Percentiles rank a stretch among this genome's conserved stretches.
phyloP scores from a whole-genome alignment of 1,284 basidiomycete genomes.

The Ustilago vetiveriae region DNA sequence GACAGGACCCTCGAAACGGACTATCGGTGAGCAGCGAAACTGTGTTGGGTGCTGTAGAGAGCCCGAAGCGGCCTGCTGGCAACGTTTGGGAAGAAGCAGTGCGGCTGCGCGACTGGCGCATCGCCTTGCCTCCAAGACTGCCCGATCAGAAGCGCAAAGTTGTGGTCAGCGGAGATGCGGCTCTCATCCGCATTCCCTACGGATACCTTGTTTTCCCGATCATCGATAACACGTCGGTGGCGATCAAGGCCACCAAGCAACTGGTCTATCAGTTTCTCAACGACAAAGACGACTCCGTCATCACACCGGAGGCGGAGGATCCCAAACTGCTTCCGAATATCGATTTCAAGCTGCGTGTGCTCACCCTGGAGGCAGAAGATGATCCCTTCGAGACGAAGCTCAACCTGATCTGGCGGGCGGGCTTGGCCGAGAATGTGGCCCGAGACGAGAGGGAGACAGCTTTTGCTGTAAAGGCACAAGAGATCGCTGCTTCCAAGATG shows the following conservation, averaged over 20 bases:
- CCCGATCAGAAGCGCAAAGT: constrained; percentile 31
- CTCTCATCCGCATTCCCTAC: constrained; percentile 80
- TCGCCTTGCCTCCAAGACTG: constrained; percentile 60
- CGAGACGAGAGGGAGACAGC: constrained; percentile 81
- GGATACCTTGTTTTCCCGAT: constrained; percentile 76
- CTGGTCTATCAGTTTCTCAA: constrained; percentile 68
- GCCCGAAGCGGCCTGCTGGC: constrained; percentile 23
- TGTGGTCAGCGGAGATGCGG: constrained; percentile 74
- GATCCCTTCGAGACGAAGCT: constrained; percentile 85
- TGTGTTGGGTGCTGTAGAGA: constrained; percentile 70
- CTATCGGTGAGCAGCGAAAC: constrained; percentile 65
- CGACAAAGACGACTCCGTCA: constrained; percentile 58
- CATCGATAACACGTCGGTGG: constrained; percentile 68
- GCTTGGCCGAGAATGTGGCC: constrained; percentile 78
- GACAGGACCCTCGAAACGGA: constrained; percentile 43
- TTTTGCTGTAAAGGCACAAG: constrained; percentile 79
- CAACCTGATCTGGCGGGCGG: constrained; percentile 81
- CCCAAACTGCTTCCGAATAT: constrained; percentile 70
- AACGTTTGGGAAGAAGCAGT: constrained; percentile 83
- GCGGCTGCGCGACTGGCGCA: constrained; percentile 74
- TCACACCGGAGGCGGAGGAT: constrained; percentile 59
- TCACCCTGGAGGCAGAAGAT: constrained; percentile 81
- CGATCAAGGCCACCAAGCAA: constrained; percentile 69
- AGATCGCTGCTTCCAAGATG: constrained; percentile 53
- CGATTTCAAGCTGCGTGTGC: constrained; percentile 74